Conservation (phyloP, 306 rosid genomes). For the Pueraria montana region DNA sequence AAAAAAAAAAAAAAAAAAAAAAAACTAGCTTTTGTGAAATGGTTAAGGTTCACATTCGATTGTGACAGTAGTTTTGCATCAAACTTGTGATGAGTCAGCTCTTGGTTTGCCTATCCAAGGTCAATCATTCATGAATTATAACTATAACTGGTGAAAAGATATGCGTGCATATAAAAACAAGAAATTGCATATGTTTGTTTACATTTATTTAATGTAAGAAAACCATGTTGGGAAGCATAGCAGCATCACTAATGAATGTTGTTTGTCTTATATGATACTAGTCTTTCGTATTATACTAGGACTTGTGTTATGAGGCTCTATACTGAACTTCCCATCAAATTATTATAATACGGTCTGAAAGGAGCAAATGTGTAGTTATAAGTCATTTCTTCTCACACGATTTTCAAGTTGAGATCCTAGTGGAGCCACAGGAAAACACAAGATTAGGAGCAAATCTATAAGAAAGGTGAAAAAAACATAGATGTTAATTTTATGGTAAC, state of each 20-base stretch:
- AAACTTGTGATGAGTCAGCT: slow-evolving; percentile 48
- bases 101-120: slow-evolving; percentile 50
- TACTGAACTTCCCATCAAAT: slow-evolving; percentile 28
- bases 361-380: slow-evolving; percentile 32
- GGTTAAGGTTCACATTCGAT: slow-evolving; percentile 21
- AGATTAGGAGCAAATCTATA: slow-evolving; percentile 44
- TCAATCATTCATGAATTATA: slow-evolving; percentile 45
- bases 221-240: slow-evolving; percentile 71
- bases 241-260: slow-evolving; percentile 57
- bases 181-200: slow-evolving; percentile 32
- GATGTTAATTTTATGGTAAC: slow-evolving; percentile 37
- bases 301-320: background rate
- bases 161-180: background rate
- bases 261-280: slow-evolving; percentile 58
- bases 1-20: no score
- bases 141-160: slow-evolving; percentile 24
- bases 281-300: slow-evolving; percentile 12
- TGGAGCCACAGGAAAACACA: slow-evolving; percentile 40
- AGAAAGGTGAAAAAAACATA: slow-evolving; percentile 31
- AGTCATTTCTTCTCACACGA: slow-evolving; percentile 30
- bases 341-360: slow-evolving; percentile 29
- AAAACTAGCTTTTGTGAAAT: background rate
- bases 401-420: slow-evolving; percentile 26
- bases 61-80: slow-evolving; percentile 2
- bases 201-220: slow-evolving; percentile 51